Conservation (phyloP, 1,284 basidiomycete species). For the Sanghuangporus sanghuang region DNA sequence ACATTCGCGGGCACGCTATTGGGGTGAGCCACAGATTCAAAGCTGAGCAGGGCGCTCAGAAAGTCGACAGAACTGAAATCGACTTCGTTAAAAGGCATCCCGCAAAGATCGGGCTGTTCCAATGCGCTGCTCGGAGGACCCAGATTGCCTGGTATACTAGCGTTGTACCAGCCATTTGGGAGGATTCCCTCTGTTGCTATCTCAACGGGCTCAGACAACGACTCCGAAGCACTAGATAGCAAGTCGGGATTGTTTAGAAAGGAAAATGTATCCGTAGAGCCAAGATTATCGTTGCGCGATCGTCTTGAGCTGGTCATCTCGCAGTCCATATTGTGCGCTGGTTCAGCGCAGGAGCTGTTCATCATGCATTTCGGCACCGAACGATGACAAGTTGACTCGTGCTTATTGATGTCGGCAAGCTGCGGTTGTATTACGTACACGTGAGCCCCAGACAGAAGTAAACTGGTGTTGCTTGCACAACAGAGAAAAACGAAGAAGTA, state of each 20-base stretch:
- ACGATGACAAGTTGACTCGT: background rate
- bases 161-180: background rate
- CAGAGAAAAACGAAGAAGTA: constrained; percentile 1
- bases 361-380: background rate
- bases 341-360: background rate
- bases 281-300: constrained; percentile 1
- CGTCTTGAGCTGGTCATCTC: constrained; percentile 1
- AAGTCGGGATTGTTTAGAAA: constrained; percentile 9
- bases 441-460: background rate
- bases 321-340: background rate
- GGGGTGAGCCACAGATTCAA: background rate
- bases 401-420: background rate
- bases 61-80: constrained; percentile 3
- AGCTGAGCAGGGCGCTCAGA: background rate
- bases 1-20: background rate
- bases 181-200: constrained; percentile 11
- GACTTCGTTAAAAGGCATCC: constrained; percentile 2
- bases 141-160: background rate
- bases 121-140: background rate
- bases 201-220: constrained; percentile 5
- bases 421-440: background rate
- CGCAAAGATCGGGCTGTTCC: background rate
- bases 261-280: constrained; percentile 9
- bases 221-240: background rate
- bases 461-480: constrained; percentile 9